phyloP scores from a whole-genome alignment of 352 stramenopile species.

The Sclerospora graminicola region DNA sequence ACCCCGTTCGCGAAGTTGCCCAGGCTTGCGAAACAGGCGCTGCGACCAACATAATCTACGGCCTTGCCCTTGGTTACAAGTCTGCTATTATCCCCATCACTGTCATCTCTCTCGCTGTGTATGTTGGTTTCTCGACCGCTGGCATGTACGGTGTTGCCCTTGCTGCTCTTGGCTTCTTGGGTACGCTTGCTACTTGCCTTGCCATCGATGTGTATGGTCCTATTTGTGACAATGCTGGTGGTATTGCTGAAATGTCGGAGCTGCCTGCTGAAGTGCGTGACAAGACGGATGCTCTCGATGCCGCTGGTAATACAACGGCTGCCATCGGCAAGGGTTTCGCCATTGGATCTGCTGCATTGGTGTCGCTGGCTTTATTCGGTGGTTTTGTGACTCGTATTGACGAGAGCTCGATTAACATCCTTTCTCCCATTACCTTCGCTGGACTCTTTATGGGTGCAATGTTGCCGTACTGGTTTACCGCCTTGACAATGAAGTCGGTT shows the following conservation, averaged over 20 bases:
- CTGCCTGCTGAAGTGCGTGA: conserved; percentile 94
- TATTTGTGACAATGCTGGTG: conserved; percentile 98
- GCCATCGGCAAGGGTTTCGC: conserved; percentile 99
- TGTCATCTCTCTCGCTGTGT: conserved; percentile 96
- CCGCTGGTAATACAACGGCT: conserved; percentile 98
- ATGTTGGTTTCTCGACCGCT: conserved; percentile 93
- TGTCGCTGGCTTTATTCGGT: conserved; percentile 97
- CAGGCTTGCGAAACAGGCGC: conserved; percentile 96
- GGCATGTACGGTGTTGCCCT: conserved; percentile 97
- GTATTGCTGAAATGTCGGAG: conserved; percentile 99
- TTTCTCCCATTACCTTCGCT: conserved; percentile 96
- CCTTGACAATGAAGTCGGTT: conserved; percentile 99
- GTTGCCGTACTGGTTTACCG: conserved; percentile 99
- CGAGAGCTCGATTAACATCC: conserved; percentile 93
- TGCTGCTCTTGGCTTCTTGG: conserved; percentile 97
- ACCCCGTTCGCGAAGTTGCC: conserved; percentile 93
- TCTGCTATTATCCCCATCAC: conserved; percentile 98
- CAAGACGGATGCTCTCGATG: conserved; percentile 99
- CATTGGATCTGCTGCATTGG: conserved; percentile 97
- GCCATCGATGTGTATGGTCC: conserved; percentile 99
- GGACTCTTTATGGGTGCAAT: conserved; percentile 99
- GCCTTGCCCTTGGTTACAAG: conserved; percentile 98
- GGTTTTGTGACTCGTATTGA: conserved; percentile 97
- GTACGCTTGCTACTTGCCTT: conserved; percentile 96
- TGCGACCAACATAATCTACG: conserved; percentile 99